A percentile compares a stretch with the other conserved stretches of the same genome.
Evolutionary conservation across 345 rosid genomes (phyloP).

Genomic region (Streptanthus diversifolius): DNA sequence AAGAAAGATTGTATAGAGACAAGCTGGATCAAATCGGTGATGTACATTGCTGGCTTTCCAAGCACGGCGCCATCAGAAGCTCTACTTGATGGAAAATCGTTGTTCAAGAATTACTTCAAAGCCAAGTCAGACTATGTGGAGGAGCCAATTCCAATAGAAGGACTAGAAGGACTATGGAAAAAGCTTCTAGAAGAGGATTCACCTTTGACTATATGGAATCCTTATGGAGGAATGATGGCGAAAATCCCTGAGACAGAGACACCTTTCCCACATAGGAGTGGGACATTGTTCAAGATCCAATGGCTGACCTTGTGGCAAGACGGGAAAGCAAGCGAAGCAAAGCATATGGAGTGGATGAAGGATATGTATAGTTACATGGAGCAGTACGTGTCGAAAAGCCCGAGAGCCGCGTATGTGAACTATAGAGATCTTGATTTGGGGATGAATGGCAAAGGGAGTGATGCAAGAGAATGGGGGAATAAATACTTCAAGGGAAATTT

Average conservation of each 20-base stretch:
- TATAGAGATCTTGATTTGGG: conserved; percentile 41
- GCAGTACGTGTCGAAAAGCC: conserved; percentile 31
- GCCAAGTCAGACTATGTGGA: conserved; percentile 72
- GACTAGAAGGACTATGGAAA: conserved; percentile 33
- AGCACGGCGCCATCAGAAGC: conserved; percentile 40
- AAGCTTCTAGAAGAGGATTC: conserved; percentile 28
- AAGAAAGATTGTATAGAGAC: conserved; percentile 50
- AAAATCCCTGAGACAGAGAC: conserved; percentile 35
- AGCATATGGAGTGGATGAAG: conserved; percentile 38
- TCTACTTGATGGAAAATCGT: conserved; percentile 47
- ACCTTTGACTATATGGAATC: conserved; percentile 33
- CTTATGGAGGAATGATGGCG: conserved; percentile 38
- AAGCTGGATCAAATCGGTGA: conserved; percentile 60
- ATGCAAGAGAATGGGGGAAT: conserved; percentile 52
- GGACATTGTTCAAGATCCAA: conserved; percentile 34
- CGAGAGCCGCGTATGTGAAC: conserved; percentile 36
- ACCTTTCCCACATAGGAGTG: conserved; percentile 39
- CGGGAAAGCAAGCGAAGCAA: conserved; percentile 28
- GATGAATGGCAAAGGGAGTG: conserved; percentile 31
- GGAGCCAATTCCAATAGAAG: conserved; percentile 34
- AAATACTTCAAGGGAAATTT: conserved; percentile 55
- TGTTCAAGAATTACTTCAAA: conserved; percentile 54
- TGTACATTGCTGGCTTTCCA: conserved; percentile 56
- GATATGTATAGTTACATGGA: conserved; percentile 38
- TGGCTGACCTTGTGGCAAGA: conserved; percentile 36